Conservation (phyloP, 1,284 basidiomycete species). For the Tilletia caries region DNA sequence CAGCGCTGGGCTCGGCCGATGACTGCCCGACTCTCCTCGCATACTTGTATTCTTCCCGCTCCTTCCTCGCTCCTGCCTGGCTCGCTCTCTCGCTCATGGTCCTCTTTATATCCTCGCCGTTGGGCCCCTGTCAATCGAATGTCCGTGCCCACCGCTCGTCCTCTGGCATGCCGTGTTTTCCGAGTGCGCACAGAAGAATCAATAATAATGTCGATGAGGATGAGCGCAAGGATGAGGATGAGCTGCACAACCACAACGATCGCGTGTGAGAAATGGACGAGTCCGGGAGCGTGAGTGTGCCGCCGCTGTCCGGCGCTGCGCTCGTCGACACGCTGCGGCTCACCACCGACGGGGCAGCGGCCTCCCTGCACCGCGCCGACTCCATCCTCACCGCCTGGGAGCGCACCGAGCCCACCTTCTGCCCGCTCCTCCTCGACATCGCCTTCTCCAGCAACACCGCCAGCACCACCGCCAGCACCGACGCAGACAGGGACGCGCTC, state of each 20-base stretch:
- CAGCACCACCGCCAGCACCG: not conserved
- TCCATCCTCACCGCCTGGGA: constrained; percentile 12
- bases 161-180: no score
- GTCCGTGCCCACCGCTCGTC: no score
- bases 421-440: constrained; percentile 39
- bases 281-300: not conserved
- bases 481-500: not conserved
- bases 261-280: no score
- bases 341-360: not conserved
- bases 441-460: constrained; percentile 31
- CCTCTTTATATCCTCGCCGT: not conserved
- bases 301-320: not conserved
- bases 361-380: not conserved
- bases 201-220: no score
- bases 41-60: not conserved
- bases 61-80: no score
- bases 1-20: not conserved
- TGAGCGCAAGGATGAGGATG: no score
- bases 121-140: not conserved
- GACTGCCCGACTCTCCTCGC: no score
- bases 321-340: not conserved
- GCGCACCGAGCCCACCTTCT: constrained; percentile 27
- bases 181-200: no score
- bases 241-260: not conserved
- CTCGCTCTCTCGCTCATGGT: not conserved